Conservation (phyloP, 1,139 yeast species). For the Waltiozyma sp. region DNA sequence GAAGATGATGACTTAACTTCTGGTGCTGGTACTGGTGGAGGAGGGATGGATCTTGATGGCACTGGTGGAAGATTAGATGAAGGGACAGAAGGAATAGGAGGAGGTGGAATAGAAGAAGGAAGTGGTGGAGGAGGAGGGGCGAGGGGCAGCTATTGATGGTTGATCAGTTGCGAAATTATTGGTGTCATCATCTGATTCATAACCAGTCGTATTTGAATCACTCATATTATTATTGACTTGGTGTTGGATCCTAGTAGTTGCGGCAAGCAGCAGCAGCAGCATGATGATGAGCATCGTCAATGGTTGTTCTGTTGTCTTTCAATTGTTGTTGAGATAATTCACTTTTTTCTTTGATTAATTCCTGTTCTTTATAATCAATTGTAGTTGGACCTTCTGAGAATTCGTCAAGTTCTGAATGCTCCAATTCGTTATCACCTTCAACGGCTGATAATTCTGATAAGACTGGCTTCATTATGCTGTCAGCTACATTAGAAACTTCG, state of each 20-base stretch:
- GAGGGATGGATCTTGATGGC: not conserved
- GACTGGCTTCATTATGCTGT: not conserved
- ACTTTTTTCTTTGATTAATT: conserved; percentile 6
- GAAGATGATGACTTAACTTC: not conserved
- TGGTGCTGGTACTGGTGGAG: not conserved
- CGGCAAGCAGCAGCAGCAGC: no score
- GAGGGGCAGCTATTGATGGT: no score
- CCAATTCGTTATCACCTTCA: conserved; percentile 19
- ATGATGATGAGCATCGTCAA: no score
- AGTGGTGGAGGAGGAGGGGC: conserved; percentile 13
- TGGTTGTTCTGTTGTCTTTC: not conserved
- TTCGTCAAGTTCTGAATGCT: conserved; percentile 4
- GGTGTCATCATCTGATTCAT: conserved; percentile 18
- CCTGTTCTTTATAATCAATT: not conserved
- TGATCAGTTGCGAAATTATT: conserved; percentile 1
- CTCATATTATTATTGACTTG: not conserved
- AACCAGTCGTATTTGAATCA: conserved; percentile 16
- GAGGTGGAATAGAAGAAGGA: conserved; percentile 11
- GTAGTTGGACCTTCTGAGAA: conserved; percentile 6
- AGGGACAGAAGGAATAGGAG: conserved; percentile 2
- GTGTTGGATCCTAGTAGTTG: no score
- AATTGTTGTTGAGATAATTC: conserved; percentile 5
- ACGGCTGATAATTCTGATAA: conserved; percentile 10
- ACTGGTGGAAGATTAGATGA: not conserved
- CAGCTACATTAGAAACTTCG: not conserved